Evolutionary conservation across 2,329 filamentous ascomycete species (phyloP).

Genomic region (Botrytis squamosa): DNA sequence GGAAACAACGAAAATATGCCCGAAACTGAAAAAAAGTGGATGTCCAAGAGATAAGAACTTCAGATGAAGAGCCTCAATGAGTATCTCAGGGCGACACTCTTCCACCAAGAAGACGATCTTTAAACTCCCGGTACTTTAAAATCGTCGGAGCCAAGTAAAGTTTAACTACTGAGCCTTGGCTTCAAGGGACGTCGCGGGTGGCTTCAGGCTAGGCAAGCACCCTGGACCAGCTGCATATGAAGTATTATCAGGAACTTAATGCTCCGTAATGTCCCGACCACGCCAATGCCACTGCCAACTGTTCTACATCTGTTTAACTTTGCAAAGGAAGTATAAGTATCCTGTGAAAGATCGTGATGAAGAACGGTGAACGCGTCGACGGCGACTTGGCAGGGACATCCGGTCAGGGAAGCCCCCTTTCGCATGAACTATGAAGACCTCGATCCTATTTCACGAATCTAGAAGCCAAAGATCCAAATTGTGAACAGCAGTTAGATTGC

Average conservation of each 20-base stretch:
- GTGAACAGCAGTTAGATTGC: background rate
- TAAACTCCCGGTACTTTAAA: conserved; percentile 13
- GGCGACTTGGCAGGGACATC: background rate
- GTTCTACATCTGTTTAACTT: background rate
- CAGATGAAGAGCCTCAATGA: conserved; percentile 1
- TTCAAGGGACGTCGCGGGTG: conserved; percentile 1
- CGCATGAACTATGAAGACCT: background rate
- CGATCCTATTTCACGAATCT: background rate
- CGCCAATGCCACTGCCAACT: conserved; percentile 2
- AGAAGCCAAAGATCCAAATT: background rate
- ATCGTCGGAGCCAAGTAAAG: conserved; percentile 18
- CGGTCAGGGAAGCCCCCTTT: background rate
- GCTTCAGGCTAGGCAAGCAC: conserved; percentile 7
- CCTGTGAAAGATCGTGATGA: background rate
- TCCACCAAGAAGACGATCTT: background rate
- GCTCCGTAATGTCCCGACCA: conserved; percentile 10
- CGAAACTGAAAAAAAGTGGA: conserved; percentile 19
- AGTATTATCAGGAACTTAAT: background rate
- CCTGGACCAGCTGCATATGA: background rate
- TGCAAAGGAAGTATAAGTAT: background rate
- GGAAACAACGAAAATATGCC: conserved; percentile 17
- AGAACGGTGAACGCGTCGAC: background rate
- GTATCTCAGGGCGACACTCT: background rate
- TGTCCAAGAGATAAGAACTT: conserved; percentile 8
- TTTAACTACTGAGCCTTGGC: conserved; percentile 16